Evolutionary conservation across 1,139 yeast genomes (phyloP), one percentile per base, ranked within the genome.

Genomic region (Protomyces lactucae-debilis): DNA sequence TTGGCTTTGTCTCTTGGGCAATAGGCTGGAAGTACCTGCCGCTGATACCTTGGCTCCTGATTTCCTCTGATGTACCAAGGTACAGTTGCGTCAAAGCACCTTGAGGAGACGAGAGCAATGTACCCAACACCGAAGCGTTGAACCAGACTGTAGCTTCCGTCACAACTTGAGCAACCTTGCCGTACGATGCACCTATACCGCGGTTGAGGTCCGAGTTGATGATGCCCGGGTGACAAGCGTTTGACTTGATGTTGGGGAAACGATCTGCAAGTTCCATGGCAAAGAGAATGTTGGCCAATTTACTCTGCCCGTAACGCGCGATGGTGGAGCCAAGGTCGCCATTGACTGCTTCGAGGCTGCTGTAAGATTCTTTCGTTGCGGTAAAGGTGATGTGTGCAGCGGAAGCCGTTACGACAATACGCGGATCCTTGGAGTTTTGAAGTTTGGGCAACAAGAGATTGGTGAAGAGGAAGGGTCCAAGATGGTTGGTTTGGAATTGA

Each of bases 401-500:
- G 0, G 95, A 86, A 18, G 89, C 82, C 36, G 88, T 77, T 70
- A 85, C 84, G 2, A 91, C 78, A 35, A 90, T 80, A 67, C 95
- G 48, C 3, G 61, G 52, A 18, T 37, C 61, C 3, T 14, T 23
- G 8, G 61, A 32, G 4, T 18, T 40, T 10, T 52, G 5, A 69
- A 89, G 74, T 57, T 83, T 69, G 0, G 87, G 86, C 8, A 88
- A 68, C 45, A 90, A 74, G 67, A 83, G 78, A 66, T 86, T 82
- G 0, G 95, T 85, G 46, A 90, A 77, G 28, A 89, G 75, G 68
- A 86, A 87, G 56, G 91, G 96, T 0, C 95, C 82, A 6, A 90
- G 77, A 71, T 85, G 89, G 73, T 88, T 88, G 2, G 93, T 86
- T 72, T 89, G 96, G 66, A 88, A 76, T 72, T 89, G 96, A 36